A percentile compares a stretch with the other conserved stretches of the same genome.
phyloP scores from a whole-genome alignment of 1,284 basidiomycete genomes.

The Tetrapyrgos nigripes region DNA sequence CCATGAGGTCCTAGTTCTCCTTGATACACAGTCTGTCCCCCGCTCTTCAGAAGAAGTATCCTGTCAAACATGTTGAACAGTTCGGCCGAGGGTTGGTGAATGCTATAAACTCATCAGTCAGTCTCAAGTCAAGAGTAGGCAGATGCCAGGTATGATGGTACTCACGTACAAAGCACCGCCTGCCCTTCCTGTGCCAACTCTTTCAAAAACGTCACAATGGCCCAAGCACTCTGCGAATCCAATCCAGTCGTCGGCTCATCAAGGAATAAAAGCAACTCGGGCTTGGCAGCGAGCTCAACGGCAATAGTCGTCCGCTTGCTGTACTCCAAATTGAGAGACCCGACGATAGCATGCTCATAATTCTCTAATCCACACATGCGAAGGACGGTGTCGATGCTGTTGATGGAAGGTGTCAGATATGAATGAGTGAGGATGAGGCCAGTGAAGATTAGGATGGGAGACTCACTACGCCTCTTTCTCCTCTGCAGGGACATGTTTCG shows the following conservation, averaged over 20 bases:
- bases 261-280: slow-evolving; percentile 67
- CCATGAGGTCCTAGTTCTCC: slow-evolving; percentile 61
- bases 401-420: not conserved
- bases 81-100: slow-evolving; percentile 73
- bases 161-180: slow-evolving; percentile 77
- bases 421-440: not conserved
- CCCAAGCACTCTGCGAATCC: slow-evolving; percentile 90
- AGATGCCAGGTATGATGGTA: too few species aligned
- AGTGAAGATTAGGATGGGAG: not conserved
- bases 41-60: slow-evolving; percentile 54
- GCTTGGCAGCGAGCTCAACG: slow-evolving; percentile 67
- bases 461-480: slow-evolving; percentile 84
- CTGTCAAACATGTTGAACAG: slow-evolving; percentile 72
- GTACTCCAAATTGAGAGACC: slow-evolving; percentile 78
- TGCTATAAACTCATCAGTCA: slow-evolving; percentile 22
- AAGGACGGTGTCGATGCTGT: slow-evolving; percentile 73
- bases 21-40: slow-evolving; percentile 66
- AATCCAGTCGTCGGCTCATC: slow-evolving; percentile 79
- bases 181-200: slow-evolving; percentile 83
- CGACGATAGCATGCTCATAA: slow-evolving; percentile 79
- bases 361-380: slow-evolving; percentile 79
- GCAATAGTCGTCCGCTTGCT: slow-evolving; percentile 84
- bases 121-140: slow-evolving; percentile 40
- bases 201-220: slow-evolving; percentile 79
- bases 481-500: slow-evolving; percentile 61